phyloP scores from a whole-genome alignment of 208 protist genomes.

The Trypanosoma brucei region DNA sequence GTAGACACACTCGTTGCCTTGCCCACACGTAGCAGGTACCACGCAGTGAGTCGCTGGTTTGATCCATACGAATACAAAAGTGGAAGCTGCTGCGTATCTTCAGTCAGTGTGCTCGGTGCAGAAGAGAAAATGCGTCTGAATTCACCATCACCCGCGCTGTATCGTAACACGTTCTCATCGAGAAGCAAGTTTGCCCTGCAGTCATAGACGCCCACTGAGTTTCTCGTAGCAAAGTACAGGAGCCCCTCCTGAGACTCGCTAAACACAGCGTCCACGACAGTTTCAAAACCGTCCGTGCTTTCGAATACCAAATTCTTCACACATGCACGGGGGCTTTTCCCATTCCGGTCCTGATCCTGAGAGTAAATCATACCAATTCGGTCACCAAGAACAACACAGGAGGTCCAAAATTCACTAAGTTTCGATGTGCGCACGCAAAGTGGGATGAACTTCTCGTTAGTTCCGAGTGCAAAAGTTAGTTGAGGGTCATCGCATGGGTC shows the following conservation, averaged over 20 bases:
- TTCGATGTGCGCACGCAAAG: constrained; percentile 33
- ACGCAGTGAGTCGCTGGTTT: constrained; percentile 72
- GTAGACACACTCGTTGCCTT: constrained; percentile 44
- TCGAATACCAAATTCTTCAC: constrained; percentile 70
- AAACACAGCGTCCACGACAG: constrained; percentile 75
- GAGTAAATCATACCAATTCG: constrained; percentile 48
- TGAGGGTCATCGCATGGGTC: constrained; percentile 20
- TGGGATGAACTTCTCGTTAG: constrained; percentile 1
- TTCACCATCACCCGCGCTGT: constrained; percentile 47
- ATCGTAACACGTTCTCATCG: constrained; percentile 72
- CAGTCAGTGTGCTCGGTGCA: constrained; percentile 18
- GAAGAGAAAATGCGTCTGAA: constrained; percentile 77
- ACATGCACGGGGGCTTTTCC: constrained; percentile 1
- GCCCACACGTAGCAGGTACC: constrained; percentile 46
- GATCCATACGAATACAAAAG: constrained; percentile 76
- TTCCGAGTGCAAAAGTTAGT: constrained; percentile 3
- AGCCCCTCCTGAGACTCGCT: constrained; percentile 72
- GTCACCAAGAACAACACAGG: constrained; percentile 60
- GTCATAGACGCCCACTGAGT: constrained; percentile 72
- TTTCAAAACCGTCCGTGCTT: constrained; percentile 47
- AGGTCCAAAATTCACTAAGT: constrained; percentile 33
- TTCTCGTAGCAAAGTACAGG: constrained; percentile 67
- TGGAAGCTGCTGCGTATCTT: constrained; percentile 24
- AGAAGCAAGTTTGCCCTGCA: constrained; percentile 67
- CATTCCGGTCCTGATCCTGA: constrained; percentile 13